These are phyloP conservation scores for Metarhizium guizhouense DNA, from an alignment of 2,329 filamentous ascomycete species.

Conservation along the genomic window DNA sequence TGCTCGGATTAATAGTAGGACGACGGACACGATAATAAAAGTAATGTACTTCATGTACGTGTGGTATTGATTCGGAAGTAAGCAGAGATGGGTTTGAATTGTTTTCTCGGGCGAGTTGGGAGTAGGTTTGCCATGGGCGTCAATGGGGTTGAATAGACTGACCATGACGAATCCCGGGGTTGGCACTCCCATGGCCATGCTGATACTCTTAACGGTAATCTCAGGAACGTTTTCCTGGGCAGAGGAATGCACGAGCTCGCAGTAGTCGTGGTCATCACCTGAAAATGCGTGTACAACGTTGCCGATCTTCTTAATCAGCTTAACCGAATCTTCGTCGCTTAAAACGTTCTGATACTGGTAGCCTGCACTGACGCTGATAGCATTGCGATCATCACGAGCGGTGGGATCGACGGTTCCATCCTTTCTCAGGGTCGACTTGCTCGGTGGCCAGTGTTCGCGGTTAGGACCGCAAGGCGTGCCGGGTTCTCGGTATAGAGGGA, in stretches of 20 bases:
- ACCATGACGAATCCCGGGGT: slow-evolving; percentile 80
- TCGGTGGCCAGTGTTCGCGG: slow-evolving; percentile 74
- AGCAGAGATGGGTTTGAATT: slow-evolving; percentile 80
- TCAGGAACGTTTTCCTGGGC: slow-evolving; percentile 61
- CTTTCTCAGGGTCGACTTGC: slow-evolving; percentile 41
- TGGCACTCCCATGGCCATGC: slow-evolving; percentile 92
- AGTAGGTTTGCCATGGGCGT: slow-evolving; percentile 43
- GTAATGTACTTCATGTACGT: slow-evolving; percentile 74
- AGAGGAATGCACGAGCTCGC: slow-evolving; percentile 71
- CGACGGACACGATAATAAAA: slow-evolving; percentile 46
- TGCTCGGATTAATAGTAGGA: slow-evolving; percentile 43
- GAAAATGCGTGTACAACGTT: slow-evolving; percentile 84
- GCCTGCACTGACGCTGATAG: slow-evolving; percentile 67
- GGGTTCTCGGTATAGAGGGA: slow-evolving; percentile 74
- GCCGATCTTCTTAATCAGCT: slow-evolving; percentile 68
- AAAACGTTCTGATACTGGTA: slow-evolving; percentile 98
- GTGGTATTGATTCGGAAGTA: slow-evolving; percentile 78
- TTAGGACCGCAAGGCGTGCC: slow-evolving; percentile 82
- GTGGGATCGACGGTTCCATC: slow-evolving; percentile 31
- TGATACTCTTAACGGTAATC: slow-evolving; percentile 92
- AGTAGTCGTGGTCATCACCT: slow-evolving; percentile 97
- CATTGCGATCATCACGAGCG: slow-evolving; percentile 48
- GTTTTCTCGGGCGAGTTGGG: slow-evolving; percentile 42
- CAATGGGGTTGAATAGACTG: slow-evolving; percentile 87
- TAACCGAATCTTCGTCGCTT: slow-evolving; percentile 63